Base-by-base conservation (phyloP, 78 protist genomes). In the Dictyostelium purpureum region DNA sequence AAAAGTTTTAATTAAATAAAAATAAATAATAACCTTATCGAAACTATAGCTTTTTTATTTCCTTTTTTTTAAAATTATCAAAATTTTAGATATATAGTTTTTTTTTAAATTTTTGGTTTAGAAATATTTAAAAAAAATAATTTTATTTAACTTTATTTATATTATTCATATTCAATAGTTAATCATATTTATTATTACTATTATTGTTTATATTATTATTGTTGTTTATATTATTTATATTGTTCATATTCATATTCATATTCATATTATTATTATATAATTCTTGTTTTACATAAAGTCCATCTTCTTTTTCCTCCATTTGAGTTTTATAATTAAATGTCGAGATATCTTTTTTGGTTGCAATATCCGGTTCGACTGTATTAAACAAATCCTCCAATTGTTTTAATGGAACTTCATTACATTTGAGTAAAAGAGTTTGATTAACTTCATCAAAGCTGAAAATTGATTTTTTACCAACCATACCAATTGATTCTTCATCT, bases 261-360 rank as follows among this genome's bases (percentile, higher is more conserved):
- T 33, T 63, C 6, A n/a, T 1, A 4, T 61, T 61, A 61, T 28
- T 61, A 28, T 37, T 37, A 67, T 67, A 67, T 21, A 67, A n/a
- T 38, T 67, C 76, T n/a, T 24, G 33, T n/a, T 65, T 52, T 42
- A 82, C 79, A 26, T 47, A 61, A 35, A 73, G 33, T 14, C 92
- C 92, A n/a, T 85, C 92, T 47, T 85, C 92, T 16, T 77, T 73
- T 61, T 85, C 92, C 28, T 42, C 82, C 47, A 85, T 85, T 73
- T 85, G 92, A 26, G 26, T 31, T 61, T 69, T 70, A 47, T 85
- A 85, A 69, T 85, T 45, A 11, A 70, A 85, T 18, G 26, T 28
- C 7, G 42, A 28, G 35, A 85, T 74, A 33, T 85, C 92, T 47
- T 42, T 31, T 73, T 85, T 85, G 6, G 65, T 31, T 0, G 92